Conservation (phyloP, 164 flowering plant species). For the Vitis amurensis region DNA sequence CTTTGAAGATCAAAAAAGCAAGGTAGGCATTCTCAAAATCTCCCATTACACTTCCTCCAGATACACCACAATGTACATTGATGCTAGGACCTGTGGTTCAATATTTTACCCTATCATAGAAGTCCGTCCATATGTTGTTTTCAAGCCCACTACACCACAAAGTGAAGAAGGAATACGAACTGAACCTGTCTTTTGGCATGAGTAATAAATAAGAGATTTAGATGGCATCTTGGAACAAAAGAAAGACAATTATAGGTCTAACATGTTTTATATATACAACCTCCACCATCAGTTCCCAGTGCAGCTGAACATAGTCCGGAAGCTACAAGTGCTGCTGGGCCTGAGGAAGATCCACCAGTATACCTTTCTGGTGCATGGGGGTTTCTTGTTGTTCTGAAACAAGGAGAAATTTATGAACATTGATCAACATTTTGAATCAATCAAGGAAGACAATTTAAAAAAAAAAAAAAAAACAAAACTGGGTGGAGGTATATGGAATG, state of each 20-base stretch:
- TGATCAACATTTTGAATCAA: background rate
- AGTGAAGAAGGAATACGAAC: constrained; percentile 94
- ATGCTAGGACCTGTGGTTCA: background rate
- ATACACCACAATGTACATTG: too few relatives aligned
- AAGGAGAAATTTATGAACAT: background rate
- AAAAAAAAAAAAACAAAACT: background rate
- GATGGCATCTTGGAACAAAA: constrained; percentile 6
- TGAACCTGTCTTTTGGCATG: constrained; percentile 62
- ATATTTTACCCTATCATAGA: constrained; percentile 55
- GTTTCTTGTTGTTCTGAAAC: constrained; percentile 78
- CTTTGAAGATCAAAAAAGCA: background rate
- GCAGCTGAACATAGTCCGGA: constrained; percentile 95
- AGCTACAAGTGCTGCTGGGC: constrained; percentile 93
- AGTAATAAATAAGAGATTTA: constrained; percentile 8
- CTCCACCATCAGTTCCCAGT: constrained; percentile 97
- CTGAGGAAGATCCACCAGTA: constrained; percentile 98
- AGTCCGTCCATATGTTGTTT: constrained; percentile 82
- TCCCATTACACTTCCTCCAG: too few relatives aligned
- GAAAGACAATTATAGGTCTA: background rate
- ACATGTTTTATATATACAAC: constrained; percentile 37
- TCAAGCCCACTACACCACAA: constrained; percentile 92
- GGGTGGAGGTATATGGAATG: too few relatives aligned
- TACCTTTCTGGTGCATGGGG: constrained; percentile 86
- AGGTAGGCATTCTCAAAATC: background rate
- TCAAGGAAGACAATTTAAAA: background rate